Conservation (phyloP, 345 rosid genomes). For the Luvunga scandens region DNA sequence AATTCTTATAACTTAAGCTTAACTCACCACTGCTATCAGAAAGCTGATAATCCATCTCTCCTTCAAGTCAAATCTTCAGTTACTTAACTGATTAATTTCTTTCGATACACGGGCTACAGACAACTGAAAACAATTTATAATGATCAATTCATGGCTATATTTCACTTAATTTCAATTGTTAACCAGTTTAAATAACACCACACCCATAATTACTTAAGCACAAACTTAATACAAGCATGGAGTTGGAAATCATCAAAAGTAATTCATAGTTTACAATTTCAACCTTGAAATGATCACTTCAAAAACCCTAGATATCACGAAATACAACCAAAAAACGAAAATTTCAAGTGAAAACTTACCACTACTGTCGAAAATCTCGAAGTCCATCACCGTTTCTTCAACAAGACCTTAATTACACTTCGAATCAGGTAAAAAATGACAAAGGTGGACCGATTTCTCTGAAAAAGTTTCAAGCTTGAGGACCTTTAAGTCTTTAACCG, state of each 20-base stretch:
- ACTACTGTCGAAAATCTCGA: constrained; percentile 66
- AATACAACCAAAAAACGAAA: neutral
- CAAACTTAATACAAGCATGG: neutral
- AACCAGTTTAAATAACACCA: neutral
- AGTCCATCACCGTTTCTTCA: constrained; percentile 41
- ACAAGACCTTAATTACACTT: neutral
- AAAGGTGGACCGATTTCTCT: neutral
- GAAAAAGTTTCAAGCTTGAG: neutral
- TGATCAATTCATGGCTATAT: neutral
- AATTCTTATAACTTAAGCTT: neutral
- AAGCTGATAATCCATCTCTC: constrained; percentile 33
- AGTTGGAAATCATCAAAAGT: neutral
- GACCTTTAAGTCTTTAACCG: neutral
- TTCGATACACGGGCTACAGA: constrained; percentile 4
- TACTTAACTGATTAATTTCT: neutral
- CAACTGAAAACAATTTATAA: constrained; percentile 22
- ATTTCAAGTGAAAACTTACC: constrained; percentile 38
- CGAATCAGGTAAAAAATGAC: neutral
- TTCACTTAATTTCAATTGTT: neutral
- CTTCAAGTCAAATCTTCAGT: constrained; percentile 7
- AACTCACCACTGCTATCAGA: constrained; percentile 48
- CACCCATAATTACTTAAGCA: neutral
- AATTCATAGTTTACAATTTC: neutral
- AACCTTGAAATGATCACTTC: neutral
- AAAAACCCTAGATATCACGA: constrained; percentile 4